A percentile compares a stretch with the other conserved stretches of the same genome.
Evolutionary conservation across 495 filamentous ascomycete genomes (phyloP).

Genomic region (Daldinia decipiens): DNA sequence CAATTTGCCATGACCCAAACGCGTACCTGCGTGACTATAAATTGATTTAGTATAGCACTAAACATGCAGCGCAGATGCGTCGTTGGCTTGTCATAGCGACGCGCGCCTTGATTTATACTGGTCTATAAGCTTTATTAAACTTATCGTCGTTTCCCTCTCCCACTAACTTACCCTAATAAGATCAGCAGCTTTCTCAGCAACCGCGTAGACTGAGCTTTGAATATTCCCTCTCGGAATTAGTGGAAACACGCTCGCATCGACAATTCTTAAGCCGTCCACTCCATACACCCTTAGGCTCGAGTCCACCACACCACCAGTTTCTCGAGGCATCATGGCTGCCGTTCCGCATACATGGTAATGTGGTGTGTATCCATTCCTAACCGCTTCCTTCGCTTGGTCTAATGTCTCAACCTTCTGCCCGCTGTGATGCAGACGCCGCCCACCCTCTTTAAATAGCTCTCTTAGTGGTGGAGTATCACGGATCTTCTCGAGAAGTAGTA

Average conservation of each 20-base stretch:
- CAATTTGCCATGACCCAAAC: no score
- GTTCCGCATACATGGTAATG: conserved; percentile 22
- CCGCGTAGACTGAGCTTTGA: neutral
- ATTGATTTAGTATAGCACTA: no score
- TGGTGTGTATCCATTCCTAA: conserved; percentile 11
- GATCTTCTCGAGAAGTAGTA: neutral
- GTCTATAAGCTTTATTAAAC: no score
- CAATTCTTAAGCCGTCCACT: neutral
- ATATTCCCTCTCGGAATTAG: neutral
- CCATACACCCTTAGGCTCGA: conserved; percentile 5
- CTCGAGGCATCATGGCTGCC: conserved; percentile 20
- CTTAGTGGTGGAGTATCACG: neutral
- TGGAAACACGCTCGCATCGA: neutral
- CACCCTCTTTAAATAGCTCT: neutral
- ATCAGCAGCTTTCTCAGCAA: neutral
- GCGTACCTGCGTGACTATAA: no score
- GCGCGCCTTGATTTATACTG: no score
- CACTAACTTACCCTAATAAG: neutral
- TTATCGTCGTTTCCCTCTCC: neutral
- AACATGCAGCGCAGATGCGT: no score
- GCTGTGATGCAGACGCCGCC: neutral
- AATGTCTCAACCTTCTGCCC: neutral
- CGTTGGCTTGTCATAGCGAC: no score
- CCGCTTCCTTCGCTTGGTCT: neutral
- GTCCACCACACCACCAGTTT: conserved; percentile 28